phyloP scores from a whole-genome alignment of 2,329 filamentous ascomycete species.

The Penicillium sp. region DNA sequence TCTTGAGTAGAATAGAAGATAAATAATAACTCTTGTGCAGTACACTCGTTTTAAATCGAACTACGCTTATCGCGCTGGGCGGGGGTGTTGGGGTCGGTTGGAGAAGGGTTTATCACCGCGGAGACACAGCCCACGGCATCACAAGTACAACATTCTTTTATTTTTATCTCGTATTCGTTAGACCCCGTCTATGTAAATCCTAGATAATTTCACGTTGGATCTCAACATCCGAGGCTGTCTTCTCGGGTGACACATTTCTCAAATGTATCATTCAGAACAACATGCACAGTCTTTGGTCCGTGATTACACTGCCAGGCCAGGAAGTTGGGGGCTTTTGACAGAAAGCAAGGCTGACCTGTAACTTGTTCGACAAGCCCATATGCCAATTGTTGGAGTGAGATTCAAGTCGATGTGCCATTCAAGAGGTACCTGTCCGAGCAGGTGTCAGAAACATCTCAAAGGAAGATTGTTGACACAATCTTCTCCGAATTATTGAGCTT shows the following conservation, averaged over 20 bases:
- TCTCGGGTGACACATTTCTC: no score
- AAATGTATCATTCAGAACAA: background rate
- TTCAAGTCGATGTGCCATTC: no score
- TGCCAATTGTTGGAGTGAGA: background rate
- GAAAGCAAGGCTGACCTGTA: background rate
- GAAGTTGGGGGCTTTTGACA: background rate
- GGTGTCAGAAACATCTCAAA: no score
- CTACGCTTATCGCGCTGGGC: slow-evolving; percentile 4
- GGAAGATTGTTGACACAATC: no score
- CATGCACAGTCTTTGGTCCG: background rate
- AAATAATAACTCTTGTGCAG: background rate
- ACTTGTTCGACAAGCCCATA: background rate
- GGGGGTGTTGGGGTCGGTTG: slow-evolving; percentile 19
- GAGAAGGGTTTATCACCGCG: slow-evolving; percentile 3
- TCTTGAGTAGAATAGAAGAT: slow-evolving; percentile 3
- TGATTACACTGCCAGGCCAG: background rate
- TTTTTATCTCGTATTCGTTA: background rate
- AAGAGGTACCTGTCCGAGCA: no score
- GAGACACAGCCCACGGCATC: background rate
- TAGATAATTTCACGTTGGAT: background rate
- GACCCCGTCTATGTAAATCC: no score
- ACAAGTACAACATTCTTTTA: background rate
- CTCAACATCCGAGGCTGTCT: background rate
- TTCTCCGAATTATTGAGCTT: no score
- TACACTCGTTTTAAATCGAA: background rate